A percentile compares a stretch with the other conserved stretches of the same genome.
Conservation (phyloP, 2,329 filamentous ascomycete species). For the Aspergillus luchuensis region DNA sequence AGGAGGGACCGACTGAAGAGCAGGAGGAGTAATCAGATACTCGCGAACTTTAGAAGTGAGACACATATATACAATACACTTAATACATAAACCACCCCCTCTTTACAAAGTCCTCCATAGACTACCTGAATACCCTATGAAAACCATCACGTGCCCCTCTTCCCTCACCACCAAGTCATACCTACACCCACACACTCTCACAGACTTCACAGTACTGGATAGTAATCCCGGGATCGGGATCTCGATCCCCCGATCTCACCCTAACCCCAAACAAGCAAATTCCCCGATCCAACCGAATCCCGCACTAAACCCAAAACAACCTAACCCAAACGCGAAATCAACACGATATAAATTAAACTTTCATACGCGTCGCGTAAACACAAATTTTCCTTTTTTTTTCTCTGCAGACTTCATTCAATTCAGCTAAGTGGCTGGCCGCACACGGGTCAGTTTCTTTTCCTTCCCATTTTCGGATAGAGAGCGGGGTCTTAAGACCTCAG, state of each 20-base stretch:
- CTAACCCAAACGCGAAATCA: slow-evolving; percentile 22
- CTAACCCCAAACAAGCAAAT: neutral
- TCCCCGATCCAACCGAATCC: neutral
- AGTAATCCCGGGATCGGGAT: too few relatives aligned
- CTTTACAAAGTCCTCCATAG: neutral
- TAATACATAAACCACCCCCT: neutral
- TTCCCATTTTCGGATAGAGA: neutral
- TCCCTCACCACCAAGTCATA: neutral
- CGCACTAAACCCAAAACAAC: neutral
- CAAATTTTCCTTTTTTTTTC: neutral
- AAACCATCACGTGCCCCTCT: slow-evolving; percentile 4
- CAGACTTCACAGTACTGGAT: too few relatives aligned
- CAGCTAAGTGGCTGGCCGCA: neutral
- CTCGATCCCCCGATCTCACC: too few relatives aligned
- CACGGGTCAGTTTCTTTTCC: neutral
- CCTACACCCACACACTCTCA: neutral
- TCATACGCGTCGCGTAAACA: slow-evolving; percentile 13
- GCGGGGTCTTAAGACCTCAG: too few relatives aligned
- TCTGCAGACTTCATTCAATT: neutral
- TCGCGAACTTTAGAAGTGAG: neutral
- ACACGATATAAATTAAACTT: neutral
- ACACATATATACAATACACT: neutral
- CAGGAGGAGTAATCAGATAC: neutral
- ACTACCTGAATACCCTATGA: too few relatives aligned
- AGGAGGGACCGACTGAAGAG: neutral